Percentiles rank a stretch among this genome's conserved stretches.
Conservation (phyloP, 169 alveolate species). For the Theileria parva region DNA sequence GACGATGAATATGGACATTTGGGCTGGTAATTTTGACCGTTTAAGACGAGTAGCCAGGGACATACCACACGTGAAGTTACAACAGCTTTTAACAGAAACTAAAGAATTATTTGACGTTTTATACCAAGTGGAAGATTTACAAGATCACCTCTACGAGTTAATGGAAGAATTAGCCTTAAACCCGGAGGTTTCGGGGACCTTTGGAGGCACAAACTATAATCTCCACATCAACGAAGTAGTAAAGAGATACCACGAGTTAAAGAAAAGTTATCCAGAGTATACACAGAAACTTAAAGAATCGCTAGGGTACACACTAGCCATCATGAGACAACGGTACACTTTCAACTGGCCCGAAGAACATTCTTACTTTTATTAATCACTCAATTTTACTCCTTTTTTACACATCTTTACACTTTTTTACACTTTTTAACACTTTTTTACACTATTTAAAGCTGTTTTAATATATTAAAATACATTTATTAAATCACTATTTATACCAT, state of each 20-base stretch:
- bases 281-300: constrained; percentile 51
- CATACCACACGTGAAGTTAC: constrained; percentile 60
- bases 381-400: background rate
- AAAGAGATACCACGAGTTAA: constrained; percentile 35
- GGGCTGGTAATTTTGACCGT: constrained; percentile 42
- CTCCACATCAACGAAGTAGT: constrained; percentile 36
- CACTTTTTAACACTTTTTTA: too few relatives aligned
- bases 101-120: constrained; percentile 57
- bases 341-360: constrained; percentile 69
- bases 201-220: constrained; percentile 25
- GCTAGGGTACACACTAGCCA: constrained; percentile 57
- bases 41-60: constrained; percentile 44
- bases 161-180: constrained; percentile 42
- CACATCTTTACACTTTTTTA: too few relatives aligned
- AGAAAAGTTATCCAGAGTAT: constrained; percentile 43
- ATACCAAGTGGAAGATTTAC: constrained; percentile 61
- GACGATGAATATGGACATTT: constrained; percentile 52
- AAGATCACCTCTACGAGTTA: constrained; percentile 64
- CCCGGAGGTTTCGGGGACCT: constrained; percentile 11
- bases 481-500: too few relatives aligned
- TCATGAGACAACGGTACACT: constrained; percentile 51
- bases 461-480: too few relatives aligned
- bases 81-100: constrained; percentile 49
- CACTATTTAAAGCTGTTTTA: too few relatives aligned
- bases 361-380: constrained; percentile 46